Conservation (phyloP, 1,284 basidiomycete genomes). For the Ganoderma sp. region DNA sequence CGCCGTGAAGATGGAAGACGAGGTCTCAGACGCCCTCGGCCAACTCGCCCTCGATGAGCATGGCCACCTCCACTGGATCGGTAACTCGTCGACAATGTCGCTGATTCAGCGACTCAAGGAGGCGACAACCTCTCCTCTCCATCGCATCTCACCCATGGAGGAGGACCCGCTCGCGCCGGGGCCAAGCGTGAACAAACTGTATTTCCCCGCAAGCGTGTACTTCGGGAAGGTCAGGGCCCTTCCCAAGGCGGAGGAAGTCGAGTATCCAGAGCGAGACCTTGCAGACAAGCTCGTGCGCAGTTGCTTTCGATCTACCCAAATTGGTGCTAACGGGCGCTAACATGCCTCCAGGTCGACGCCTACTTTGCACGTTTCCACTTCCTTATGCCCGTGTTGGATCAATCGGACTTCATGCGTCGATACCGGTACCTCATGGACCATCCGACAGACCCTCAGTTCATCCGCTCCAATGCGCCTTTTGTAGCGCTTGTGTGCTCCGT, state of each 20-base stretch:
- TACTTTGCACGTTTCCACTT: constrained; percentile 88
- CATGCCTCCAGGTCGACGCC: constrained; percentile 69
- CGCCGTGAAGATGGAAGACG: constrained; percentile 61
- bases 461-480: constrained; percentile 71
- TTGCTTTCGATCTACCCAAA: constrained; percentile 9
- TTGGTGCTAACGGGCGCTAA: constrained; percentile 19
- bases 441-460: constrained; percentile 55
- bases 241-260: constrained; percentile 84
- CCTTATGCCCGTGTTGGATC: constrained; percentile 83
- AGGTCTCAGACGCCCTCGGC: constrained; percentile 81
- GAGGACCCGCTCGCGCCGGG: constrained; percentile 78
- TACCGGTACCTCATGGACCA: constrained; percentile 79
- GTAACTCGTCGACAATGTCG: constrained; percentile 89
- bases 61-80: constrained; percentile 91
- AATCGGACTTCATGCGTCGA: constrained; percentile 75
- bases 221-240: constrained; percentile 86
- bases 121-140: constrained; percentile 72
- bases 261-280: constrained; percentile 81
- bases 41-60: constrained; percentile 88
- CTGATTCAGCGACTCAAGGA: constrained; percentile 87
- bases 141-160: constrained; percentile 80
- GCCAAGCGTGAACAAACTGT: constrained; percentile 80
- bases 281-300: constrained; percentile 77
- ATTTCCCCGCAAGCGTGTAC: constrained; percentile 87
- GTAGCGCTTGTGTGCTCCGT: constrained; percentile 80